Evolutionary conservation across 1,139 yeast genomes (phyloP).

Genomic region (Protomyces inouyei): DNA sequence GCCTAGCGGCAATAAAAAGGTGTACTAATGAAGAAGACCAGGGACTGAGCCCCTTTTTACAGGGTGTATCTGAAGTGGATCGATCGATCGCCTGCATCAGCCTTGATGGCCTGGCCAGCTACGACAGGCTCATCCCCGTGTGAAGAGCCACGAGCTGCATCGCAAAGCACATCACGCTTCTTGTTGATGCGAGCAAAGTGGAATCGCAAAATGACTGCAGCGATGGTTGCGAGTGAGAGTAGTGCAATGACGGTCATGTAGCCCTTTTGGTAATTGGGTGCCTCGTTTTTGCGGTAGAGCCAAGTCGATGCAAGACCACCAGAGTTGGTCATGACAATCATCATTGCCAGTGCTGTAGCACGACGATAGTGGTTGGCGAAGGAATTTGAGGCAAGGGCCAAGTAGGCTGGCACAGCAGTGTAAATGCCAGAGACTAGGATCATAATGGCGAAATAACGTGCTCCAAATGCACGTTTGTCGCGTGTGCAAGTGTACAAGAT

Average conservation of each 20-base stretch:
- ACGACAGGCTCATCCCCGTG: background rate
- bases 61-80: background rate
- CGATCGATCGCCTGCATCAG: constrained; percentile 1
- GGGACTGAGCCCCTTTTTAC: background rate
- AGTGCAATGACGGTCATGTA: background rate
- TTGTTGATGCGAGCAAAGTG: constrained; percentile 2
- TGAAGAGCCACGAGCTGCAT: background rate
- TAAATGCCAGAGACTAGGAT: constrained; percentile 54
- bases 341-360: constrained; percentile 10
- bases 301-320: constrained; percentile 22
- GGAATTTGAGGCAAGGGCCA: constrained; percentile 60
- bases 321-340: constrained; percentile 20
- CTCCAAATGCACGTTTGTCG: constrained; percentile 32
- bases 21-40: no score
- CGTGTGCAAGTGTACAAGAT: constrained; percentile 42
- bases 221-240: background rate
- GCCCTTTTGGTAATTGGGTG: background rate
- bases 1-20: no score
- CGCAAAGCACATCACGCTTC: background rate
- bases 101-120: background rate
- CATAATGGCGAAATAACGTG: constrained; percentile 59
- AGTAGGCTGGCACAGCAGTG: constrained; percentile 57
- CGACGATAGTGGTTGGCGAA: constrained; percentile 50
- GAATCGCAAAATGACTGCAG: background rate
- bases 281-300: constrained; percentile 10